phyloP scores from a whole-genome alignment of 352 stramenopile species.

The Phytophthora litchii region DNA sequence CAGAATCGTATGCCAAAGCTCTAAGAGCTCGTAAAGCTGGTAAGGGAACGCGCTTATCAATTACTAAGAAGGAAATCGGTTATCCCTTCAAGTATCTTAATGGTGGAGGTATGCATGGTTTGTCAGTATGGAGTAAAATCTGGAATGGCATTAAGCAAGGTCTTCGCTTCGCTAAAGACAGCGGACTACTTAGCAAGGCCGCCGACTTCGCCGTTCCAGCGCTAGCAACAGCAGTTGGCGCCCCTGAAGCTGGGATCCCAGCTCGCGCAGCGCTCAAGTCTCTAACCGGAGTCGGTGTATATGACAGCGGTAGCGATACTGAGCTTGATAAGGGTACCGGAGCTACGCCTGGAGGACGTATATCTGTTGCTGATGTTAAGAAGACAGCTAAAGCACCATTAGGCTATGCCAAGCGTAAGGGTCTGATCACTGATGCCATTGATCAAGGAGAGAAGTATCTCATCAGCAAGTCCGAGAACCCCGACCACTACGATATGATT shows the following conservation, averaged over 20 bases:
- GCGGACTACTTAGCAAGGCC: not conserved
- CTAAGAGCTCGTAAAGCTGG: too few relatives aligned
- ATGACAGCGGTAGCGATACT: constrained; percentile 18
- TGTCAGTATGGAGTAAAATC: constrained; percentile 22
- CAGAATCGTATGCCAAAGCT: constrained; percentile 19
- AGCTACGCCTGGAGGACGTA: constrained; percentile 3
- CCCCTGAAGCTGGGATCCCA: constrained; percentile 9
- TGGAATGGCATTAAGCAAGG: constrained; percentile 23
- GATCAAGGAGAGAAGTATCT: constrained; percentile 18
- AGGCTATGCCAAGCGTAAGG: constrained; percentile 20
- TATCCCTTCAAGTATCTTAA: too few relatives aligned
- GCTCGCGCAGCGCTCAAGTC: constrained; percentile 12
- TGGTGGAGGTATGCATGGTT: too few relatives aligned
- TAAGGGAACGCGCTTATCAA: too few relatives aligned
- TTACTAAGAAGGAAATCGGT: too few relatives aligned
- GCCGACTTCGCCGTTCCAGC: constrained; percentile 13
- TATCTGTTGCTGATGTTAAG: constrained; percentile 13
- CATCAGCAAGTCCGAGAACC: constrained; percentile 6
- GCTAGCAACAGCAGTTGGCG: constrained; percentile 7
- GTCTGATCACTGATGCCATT: constrained; percentile 7
- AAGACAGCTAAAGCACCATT: constrained; percentile 10
- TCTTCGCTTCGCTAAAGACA: constrained; percentile 26
- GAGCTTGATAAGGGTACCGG: too few relatives aligned
- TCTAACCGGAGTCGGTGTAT: constrained; percentile 16
- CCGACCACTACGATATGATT: constrained; percentile 4